phyloP scores from a whole-genome alignment of 129 eudicot genomes.

The Kitagawia praeruptora region DNA sequence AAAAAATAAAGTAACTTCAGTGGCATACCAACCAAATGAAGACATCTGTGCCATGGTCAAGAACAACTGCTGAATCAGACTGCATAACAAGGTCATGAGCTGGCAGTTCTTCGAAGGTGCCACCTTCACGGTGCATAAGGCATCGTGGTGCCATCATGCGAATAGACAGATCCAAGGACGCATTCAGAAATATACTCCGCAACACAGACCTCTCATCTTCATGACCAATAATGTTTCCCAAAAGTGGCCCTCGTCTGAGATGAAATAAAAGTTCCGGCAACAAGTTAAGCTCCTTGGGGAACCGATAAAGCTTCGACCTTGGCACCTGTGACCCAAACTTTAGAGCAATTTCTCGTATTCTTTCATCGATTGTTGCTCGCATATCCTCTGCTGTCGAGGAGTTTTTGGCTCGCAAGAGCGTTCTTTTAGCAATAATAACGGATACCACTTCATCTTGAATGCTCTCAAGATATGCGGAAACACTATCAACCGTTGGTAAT shows the following conservation, averaged over 20 bases:
- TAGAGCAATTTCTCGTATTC: conserved; percentile 66
- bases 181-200: conserved; percentile 76
- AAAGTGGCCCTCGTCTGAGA: conserved; percentile 86
- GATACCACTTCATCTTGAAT: conserved; percentile 92
- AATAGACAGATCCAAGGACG: conserved; percentile 78
- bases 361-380: conserved; percentile 57
- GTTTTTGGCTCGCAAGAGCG: conserved; percentile 64
- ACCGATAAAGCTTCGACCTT: conserved; percentile 74
- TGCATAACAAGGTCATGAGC: conserved; percentile 98
- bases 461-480: conserved; percentile 69
- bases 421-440: conserved; percentile 76
- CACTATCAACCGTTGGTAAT: conserved; percentile 79
- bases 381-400: not conserved
- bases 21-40: conserved; percentile 14
- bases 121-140: conserved; percentile 93
- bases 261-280: conserved; percentile 86
- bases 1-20: conserved; percentile 13
- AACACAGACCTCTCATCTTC: conserved; percentile 95
- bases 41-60: conserved; percentile 32
- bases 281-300: conserved; percentile 71
- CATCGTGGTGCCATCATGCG: conserved; percentile 97
- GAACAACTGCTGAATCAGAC: conserved; percentile 97
- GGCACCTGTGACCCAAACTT: conserved; percentile 80
- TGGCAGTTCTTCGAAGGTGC: conserved; percentile 96
- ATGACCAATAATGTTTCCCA: conserved; percentile 86